Evolutionary conservation across 306 rosid species (phyloP).

Genomic region (Myrica gale): DNA sequence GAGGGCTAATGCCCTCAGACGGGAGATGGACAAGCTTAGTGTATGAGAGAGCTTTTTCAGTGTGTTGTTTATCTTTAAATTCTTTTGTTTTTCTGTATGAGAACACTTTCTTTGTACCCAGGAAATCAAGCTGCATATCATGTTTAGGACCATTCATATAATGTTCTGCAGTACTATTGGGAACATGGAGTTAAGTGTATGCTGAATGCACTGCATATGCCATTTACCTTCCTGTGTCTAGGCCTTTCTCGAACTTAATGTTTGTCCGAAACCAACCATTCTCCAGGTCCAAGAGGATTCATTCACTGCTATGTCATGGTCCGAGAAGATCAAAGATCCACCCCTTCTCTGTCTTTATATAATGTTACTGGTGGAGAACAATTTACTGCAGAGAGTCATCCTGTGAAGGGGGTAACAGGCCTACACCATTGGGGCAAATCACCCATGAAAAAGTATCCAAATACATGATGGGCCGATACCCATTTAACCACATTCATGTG

Average conservation of each 20-base stretch:
- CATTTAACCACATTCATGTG: too few relatives aligned
- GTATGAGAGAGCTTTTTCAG: constrained; percentile 36
- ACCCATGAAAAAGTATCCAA: too few relatives aligned
- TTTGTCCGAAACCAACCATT: too few relatives aligned
- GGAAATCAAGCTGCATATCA: constrained; percentile 20
- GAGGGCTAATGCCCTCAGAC: constrained; percentile 83
- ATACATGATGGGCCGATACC: too few relatives aligned
- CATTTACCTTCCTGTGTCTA: neutral
- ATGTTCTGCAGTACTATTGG: neutral
- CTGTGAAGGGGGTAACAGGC: too few relatives aligned
- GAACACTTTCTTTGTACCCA: constrained; percentile 22
- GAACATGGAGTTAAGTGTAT: neutral
- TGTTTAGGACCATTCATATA: neutral
- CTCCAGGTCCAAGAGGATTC: too few relatives aligned
- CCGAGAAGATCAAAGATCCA: too few relatives aligned
- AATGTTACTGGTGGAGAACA: too few relatives aligned
- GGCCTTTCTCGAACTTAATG: neutral
- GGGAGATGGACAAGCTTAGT: constrained; percentile 85
- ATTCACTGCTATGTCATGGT: too few relatives aligned
- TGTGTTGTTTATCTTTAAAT: constrained; percentile 17
- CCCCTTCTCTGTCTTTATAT: too few relatives aligned
- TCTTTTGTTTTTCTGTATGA: constrained; percentile 10
- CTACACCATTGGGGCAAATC: too few relatives aligned
- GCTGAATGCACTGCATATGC: neutral
- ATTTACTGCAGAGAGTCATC: too few relatives aligned